These are phyloP conservation scores for Hypsizygus marmoreus DNA, from an alignment of 768 basidiomycete species.

Conservation along the genomic window DNA sequence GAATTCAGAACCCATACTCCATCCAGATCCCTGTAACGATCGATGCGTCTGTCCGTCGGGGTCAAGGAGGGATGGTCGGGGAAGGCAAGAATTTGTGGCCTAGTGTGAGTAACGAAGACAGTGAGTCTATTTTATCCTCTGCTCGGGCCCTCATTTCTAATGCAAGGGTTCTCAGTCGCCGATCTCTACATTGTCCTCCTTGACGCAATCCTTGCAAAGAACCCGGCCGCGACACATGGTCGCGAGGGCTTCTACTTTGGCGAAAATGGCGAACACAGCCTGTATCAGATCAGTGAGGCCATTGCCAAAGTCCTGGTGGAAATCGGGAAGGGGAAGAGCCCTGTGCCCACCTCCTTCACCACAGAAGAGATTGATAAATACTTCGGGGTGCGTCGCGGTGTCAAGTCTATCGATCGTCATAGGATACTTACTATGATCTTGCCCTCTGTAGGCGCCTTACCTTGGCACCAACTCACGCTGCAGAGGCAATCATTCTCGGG, in stretches of 20 bases:
- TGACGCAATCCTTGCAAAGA: conserved; percentile 32
- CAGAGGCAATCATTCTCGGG: conserved; percentile 33
- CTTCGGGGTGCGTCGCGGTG: too few species aligned
- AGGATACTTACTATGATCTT: background rate
- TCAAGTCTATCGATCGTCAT: too few species aligned
- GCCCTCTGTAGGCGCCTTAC: conserved; percentile 27
- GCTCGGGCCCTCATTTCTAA: background rate
- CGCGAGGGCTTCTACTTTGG: too few species aligned
- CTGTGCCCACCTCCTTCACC: conserved; percentile 47
- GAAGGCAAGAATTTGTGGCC: conserved; percentile 29
- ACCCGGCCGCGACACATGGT: too few species aligned
- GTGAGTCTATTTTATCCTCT: conserved; percentile 29
- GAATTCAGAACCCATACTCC: conserved; percentile 27
- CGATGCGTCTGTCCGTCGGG: conserved; percentile 27
- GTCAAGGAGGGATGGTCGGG: conserved; percentile 26
- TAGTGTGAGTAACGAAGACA: conserved; percentile 42
- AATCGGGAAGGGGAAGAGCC: conserved; percentile 33
- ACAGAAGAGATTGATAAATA: conserved; percentile 44
- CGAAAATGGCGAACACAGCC: too few species aligned
- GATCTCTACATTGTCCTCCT: conserved; percentile 31
- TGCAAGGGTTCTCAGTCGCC: conserved; percentile 28
- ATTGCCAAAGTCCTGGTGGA: too few species aligned
- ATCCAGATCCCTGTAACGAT: conserved; percentile 25
- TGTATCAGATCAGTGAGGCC: too few species aligned
- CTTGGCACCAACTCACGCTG: conserved; percentile 44